Conservation (phyloP, 1,284 basidiomycete genomes). For the Leccinum colubrinum region DNA sequence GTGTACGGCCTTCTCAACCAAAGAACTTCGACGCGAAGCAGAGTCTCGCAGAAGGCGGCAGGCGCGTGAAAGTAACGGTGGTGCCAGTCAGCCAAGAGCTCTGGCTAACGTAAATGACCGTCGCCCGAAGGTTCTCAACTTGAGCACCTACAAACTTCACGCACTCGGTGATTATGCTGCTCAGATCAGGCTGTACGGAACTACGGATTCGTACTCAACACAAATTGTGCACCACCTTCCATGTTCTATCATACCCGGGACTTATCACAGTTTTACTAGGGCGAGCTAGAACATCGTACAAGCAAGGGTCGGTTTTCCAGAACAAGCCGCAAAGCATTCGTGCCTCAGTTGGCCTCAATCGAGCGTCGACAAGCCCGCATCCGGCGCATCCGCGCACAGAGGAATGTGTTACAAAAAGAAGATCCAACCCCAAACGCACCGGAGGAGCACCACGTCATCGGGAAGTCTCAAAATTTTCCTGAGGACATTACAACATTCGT, state of each 20-base stretch:
- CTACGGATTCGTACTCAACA: background rate
- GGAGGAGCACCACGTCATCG: slow-evolving; percentile 17
- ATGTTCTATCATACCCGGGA: background rate
- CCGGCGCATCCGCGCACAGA: background rate
- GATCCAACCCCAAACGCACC: background rate
- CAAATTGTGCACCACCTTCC: background rate
- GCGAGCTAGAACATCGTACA: slow-evolving; percentile 6
- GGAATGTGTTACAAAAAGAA: background rate
- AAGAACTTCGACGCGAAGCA: background rate
- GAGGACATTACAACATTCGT: slow-evolving; percentile 17
- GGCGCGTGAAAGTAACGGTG: background rate
- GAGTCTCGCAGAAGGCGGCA: background rate
- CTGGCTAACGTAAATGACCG: background rate
- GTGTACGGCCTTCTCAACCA: background rate
- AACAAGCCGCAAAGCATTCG: slow-evolving; percentile 6
- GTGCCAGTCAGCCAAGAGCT: background rate
- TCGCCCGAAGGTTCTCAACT: background rate
- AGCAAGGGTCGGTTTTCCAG: slow-evolving; percentile 6
- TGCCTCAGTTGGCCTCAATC: slow-evolving; percentile 7
- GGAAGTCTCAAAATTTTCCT: slow-evolving; percentile 10
- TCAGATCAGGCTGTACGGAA: background rate
- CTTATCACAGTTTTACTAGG: background rate
- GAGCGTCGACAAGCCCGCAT: slow-evolving; percentile 7
- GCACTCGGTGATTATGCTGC: background rate
- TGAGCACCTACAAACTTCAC: background rate